phyloP scores from a whole-genome alignment of 2,329 filamentous ascomycete genomes.

The Ophiocordyceps unilateralis region DNA sequence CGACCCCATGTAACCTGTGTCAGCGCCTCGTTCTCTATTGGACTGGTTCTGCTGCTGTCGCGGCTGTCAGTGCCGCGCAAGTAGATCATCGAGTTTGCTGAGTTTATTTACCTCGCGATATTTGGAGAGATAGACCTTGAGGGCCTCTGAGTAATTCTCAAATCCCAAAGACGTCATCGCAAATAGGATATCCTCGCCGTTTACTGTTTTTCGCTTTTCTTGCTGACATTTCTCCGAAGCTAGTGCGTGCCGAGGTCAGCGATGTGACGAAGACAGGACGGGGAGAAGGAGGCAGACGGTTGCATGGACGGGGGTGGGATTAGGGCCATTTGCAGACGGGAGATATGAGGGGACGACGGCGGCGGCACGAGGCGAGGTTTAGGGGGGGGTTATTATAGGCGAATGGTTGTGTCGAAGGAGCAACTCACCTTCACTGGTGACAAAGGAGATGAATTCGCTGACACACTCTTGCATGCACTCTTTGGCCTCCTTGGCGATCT shows the following conservation, averaged over 20 bases:
- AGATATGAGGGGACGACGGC: not conserved
- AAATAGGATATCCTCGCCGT: slow-evolving; percentile 95
- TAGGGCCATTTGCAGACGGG: not conserved
- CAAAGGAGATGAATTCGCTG: slow-evolving; percentile 99
- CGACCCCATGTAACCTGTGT: slow-evolving; percentile 14
- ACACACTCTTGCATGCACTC: slow-evolving; percentile 99
- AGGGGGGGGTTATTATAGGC: not conserved
- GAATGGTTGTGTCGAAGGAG: not conserved
- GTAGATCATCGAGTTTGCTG: not conserved
- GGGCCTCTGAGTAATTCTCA: slow-evolving; percentile 93
- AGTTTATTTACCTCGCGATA: slow-evolving; percentile 63
- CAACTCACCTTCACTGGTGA: slow-evolving; percentile 85
- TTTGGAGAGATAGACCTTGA: slow-evolving; percentile 95
- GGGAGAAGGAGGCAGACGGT: not conserved
- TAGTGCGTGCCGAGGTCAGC: slow-evolving; percentile 19
- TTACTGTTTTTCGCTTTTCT: slow-evolving; percentile 98
- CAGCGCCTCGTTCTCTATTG: slow-evolving; percentile 21
- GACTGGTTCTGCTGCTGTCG: slow-evolving; percentile 23
- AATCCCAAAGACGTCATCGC: slow-evolving; percentile 98
- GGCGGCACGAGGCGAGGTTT: not conserved
- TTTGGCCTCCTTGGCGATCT: slow-evolving; percentile 97
- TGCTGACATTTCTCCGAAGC: slow-evolving; percentile 98
- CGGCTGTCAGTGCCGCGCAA: slow-evolving; percentile 2
- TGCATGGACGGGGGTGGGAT: not conserved
- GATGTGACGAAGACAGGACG: not conserved